phyloP scores from a whole-genome alignment of 2,329 filamentous ascomycete species.

The Pseudogymnoascus sp. region DNA sequence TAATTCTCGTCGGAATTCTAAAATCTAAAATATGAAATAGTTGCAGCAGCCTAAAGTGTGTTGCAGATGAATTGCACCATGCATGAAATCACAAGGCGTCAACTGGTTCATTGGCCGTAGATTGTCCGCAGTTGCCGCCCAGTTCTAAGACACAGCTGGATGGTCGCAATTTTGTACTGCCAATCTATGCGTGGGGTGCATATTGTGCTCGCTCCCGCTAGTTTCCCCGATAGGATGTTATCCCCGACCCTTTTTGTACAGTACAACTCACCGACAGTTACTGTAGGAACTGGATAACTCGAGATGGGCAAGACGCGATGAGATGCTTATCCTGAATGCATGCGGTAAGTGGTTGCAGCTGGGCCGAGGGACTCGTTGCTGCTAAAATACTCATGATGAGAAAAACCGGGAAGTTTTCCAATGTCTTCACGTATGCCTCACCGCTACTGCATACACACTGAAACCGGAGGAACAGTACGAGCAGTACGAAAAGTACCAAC shows the following conservation, averaged over 20 bases:
- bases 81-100: conserved; percentile 1
- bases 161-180: background rate
- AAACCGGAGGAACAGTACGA: background rate
- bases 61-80: background rate
- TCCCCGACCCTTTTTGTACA: background rate
- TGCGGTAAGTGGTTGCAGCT: background rate
- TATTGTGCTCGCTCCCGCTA: background rate
- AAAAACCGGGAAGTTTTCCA: background rate
- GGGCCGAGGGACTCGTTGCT: background rate
- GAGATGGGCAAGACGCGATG: background rate
- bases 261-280: conserved; percentile 8
- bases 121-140: background rate
- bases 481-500: background rate
- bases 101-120: background rate
- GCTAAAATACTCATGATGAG: background rate
- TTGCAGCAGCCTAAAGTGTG: background rate
- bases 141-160: background rate
- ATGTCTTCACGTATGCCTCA: background rate
- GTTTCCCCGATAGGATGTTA: conserved; percentile 2
- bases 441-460: background rate
- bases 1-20: background rate
- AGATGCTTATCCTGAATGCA: background rate
- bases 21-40: background rate
- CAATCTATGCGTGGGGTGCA: conserved; percentile 5
- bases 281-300: background rate